These are phyloP conservation scores for Boletus patriciae DNA, from an alignment of 768 basidiomycete species.

Conservation along the genomic window DNA sequence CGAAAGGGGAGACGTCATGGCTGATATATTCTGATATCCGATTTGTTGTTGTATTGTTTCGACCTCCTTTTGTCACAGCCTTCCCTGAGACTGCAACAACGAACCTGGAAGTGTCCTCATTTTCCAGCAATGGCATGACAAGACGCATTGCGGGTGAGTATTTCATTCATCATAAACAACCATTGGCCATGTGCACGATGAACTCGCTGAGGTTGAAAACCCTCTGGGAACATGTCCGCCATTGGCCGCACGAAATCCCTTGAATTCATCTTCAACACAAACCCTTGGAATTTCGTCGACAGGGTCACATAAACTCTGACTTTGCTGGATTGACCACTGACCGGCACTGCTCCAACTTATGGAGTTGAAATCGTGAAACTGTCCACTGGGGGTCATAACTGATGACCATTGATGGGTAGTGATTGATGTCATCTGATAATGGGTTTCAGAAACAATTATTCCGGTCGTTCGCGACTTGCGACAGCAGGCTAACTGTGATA, in stretches of 20 bases:
- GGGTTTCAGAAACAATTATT: no score
- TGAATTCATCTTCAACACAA: neutral
- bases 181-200: no score
- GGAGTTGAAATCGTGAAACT: neutral
- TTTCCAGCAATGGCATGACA: neutral
- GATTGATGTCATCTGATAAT: neutral
- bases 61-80: neutral
- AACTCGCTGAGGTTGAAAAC: slow-evolving; percentile 1
- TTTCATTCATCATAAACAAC: neutral
- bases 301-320: neutral
- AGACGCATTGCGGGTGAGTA: neutral
- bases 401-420: neutral
- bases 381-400: neutral
- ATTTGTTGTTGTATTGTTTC: slow-evolving; percentile 1
- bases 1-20: slow-evolving; percentile 38
- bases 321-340: neutral
- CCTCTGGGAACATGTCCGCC: neutral
- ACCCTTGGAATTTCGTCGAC: neutral
- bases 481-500: no score
- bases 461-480: neutral
- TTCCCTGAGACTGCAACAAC: neutral
- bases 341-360: neutral
- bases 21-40: slow-evolving; percentile 33
- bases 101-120: neutral
- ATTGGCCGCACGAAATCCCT: neutral